Base-by-base conservation (phyloP, 1,139 yeast genomes). In the Blastobotrys arbuscula region DNA sequence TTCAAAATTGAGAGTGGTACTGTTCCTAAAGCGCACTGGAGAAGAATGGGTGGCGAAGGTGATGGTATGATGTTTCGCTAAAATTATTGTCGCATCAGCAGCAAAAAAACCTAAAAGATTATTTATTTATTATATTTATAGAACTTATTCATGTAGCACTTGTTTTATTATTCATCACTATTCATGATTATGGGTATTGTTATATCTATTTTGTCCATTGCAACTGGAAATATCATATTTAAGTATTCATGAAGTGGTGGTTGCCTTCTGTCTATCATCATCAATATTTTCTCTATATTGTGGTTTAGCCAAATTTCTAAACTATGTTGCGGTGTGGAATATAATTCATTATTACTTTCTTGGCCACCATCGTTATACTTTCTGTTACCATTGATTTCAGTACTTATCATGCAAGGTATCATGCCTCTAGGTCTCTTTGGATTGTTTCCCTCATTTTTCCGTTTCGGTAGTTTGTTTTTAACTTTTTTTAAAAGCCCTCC, bases 31-130 rank as follows among this genome's bases (percentile, higher is more conserved):
- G 74, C 75, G 12, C 78, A 80, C 19, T 84, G 90, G 87, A 71
- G 89, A 52, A 66, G 74, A n/a, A 87, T 83, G 60, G 95, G 95
- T 1, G 75, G 74, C 13, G 85, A 77, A 42, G 79, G 81, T 2
- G 83, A 81, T 58, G 92, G 94, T 0, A 63, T 74, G 60, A 64
- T 83, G 72, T 85, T 84, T 58, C 69, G 89, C 55, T 82, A 38
- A 19, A 12, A 12, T 28, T 28, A 5, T 28, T 28, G 10, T 28
- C 3, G 31, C 31, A 5, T n/a, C n/a, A n/a, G n/a, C n/a, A n/a
- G n/a, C n/a, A n/a, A n/a, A n/a, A n/a, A n/a, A n/a, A n/a, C n/a
- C n/a, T n/a, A n/a, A n/a, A n/a, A n/a, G n/a, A n/a, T n/a, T n/a
- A 5, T 3, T 5, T 5, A 28, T 28, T 9, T 5, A 3, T 28